Conservation (phyloP, 169 alveolate species). For the Perkinsus chesapeaki region DNA sequence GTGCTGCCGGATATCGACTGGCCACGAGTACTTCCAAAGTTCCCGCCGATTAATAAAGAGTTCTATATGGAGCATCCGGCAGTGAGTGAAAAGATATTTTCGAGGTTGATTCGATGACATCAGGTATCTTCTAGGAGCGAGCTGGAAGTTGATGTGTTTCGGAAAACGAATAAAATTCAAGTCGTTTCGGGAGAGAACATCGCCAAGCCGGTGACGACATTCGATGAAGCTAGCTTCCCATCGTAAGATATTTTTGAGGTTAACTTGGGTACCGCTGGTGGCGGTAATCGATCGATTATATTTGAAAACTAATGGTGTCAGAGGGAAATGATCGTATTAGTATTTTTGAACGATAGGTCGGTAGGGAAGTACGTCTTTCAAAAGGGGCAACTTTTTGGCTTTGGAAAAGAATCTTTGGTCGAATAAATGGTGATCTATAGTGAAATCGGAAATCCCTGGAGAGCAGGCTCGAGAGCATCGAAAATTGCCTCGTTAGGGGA, state of each 20-base stretch:
- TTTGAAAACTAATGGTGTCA: no score
- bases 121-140: neutral
- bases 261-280: no score
- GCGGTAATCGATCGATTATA: no score
- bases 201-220: neutral
- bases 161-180: neutral
- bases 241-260: neutral
- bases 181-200: neutral
- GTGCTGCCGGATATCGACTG: neutral
- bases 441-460: no score
- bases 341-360: no score
- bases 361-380: no score
- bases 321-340: no score
- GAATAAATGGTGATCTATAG: no score
- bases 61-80: neutral
- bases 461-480: no score
- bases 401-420: no score
- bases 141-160: neutral
- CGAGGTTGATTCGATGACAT: neutral
- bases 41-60: neutral
- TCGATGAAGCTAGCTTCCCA: neutral
- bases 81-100: neutral
- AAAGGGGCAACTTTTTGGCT: no score
- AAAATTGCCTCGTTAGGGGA: no score
- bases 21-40: neutral